Percentiles rank a stretch among this genome's conserved stretches.
phyloP scores from a whole-genome alignment of 1,284 basidiomycete species.

The Trametes polyzona region DNA sequence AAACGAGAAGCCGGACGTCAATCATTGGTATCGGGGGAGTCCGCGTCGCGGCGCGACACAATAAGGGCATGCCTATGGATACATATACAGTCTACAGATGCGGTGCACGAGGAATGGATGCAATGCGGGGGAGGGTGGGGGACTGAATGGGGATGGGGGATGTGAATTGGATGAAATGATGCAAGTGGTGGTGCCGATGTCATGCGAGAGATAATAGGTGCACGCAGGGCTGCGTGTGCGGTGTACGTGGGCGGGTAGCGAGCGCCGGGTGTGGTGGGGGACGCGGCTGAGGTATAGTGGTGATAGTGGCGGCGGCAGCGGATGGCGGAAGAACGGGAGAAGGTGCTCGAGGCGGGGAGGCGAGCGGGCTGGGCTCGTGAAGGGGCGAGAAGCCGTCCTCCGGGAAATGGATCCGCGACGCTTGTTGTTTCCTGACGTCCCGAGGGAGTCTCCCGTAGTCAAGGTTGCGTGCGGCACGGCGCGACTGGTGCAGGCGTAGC shows the following conservation, averaged over 20 bases:
- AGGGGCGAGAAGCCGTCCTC: not conserved
- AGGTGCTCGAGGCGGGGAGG: not conserved
- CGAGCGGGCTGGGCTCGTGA: not conserved
- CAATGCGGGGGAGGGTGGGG: slow-evolving; percentile 5
- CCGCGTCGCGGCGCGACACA: slow-evolving; percentile 20
- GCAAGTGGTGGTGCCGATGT: not conserved
- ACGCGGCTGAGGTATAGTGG: not conserved
- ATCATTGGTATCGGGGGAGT: slow-evolving; percentile 9
- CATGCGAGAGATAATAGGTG: slow-evolving; percentile 8
- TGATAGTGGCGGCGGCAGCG: no score
- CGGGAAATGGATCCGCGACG: not conserved
- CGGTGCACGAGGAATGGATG: slow-evolving; percentile 3
- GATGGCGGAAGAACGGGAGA: not conserved
- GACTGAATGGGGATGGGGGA: not conserved
- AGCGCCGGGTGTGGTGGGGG: not conserved
- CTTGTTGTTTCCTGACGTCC: not conserved
- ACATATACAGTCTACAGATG: slow-evolving; percentile 26
- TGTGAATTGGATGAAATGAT: not conserved
- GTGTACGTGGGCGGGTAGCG: no score
- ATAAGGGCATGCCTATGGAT: slow-evolving; percentile 24
- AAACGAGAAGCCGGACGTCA: not conserved
- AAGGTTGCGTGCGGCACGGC: not conserved
- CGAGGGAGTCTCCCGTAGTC: not conserved
- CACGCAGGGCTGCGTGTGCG: not conserved
- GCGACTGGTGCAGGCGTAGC: no score